Evolutionary conservation across 148 eudicot species (phyloP), one percentile per base, ranked within the genome.

Genomic region (Diospyros lotus): DNA sequence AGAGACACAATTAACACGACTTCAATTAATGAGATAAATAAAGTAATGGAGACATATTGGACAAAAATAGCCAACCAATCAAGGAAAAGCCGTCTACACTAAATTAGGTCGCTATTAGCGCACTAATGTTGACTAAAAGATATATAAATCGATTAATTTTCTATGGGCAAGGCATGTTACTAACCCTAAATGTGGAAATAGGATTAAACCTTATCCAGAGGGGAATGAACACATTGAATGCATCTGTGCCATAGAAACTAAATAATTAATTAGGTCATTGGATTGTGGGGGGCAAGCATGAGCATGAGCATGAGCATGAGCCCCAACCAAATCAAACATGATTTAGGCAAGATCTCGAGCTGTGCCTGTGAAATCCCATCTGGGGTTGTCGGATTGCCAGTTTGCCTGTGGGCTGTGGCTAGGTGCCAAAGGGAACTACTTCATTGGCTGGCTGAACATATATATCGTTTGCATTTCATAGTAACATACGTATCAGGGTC

Each of bases 261-360:
- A 0, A 28, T 28, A 28, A 28, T 28, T 28, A 28, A 28, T 28
- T 28, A 28, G 28, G 28, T 28, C 28, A 28, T 28, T 28, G 28
- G 28, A 28, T 28, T 28, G 28, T 28, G 28, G 28, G 28, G 28
- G 28, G 28, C 28, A 28, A 28, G 28, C 28, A 28, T 28, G 28
- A 28, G 28, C 28, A 28, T 28, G 28, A 48, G 6, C 4, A 2
- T 56, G 15, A 41, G 41, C 74, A n/a, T 56, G 50, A 40, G 12
- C 73, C 73, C 28, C 28, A 53, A 58, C 74, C 38, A 18, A 71
- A 71, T 43, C 74, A n/a, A 71, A 56, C 52, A 58, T 17, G 63
- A 70, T 40, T 54, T 18, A 56, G 41, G 38, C 5, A 6, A 41
- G 73, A 53, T 69, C 6, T 38, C 40, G 45, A 53, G 60, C 5